phyloP scores from a whole-genome alignment of 768 basidiomycete species.

The Rhodotorula graminis region DNA sequence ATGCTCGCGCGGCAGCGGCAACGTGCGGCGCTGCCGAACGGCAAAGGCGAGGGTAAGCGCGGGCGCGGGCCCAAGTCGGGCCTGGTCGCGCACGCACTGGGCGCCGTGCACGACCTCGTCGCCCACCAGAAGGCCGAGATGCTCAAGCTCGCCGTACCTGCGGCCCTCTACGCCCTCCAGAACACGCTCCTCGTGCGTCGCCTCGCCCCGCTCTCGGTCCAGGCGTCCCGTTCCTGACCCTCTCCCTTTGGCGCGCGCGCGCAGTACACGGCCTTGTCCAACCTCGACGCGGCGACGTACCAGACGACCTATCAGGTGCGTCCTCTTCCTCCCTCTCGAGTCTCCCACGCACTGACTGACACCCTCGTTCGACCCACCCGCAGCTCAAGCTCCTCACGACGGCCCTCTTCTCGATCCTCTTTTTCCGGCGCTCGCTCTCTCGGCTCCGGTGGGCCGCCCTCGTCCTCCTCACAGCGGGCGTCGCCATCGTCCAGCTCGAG shows the following conservation, averaged over 20 bases:
- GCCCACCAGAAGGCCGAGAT: slow-evolving; percentile 11
- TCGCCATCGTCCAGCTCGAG: slow-evolving; percentile 57
- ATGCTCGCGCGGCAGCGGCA: slow-evolving; percentile 53
- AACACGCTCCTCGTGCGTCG: slow-evolving; percentile 48
- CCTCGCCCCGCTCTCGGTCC: background rate
- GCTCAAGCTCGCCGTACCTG: slow-evolving; percentile 82
- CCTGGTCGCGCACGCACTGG: background rate
- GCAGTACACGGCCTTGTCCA: slow-evolving; percentile 85
- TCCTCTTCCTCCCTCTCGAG: background rate
- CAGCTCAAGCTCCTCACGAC: slow-evolving; percentile 59
- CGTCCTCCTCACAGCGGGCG: slow-evolving; percentile 73
- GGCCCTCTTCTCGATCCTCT: slow-evolving; percentile 39
- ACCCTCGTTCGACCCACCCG: background rate
- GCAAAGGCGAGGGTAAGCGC: background rate
- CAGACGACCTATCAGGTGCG: slow-evolving; percentile 79
- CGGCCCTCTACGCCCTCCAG: slow-evolving; percentile 66
- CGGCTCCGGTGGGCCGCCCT: slow-evolving; percentile 78
- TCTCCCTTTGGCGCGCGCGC: background rate
- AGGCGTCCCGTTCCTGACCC: no score
- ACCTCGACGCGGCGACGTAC: slow-evolving; percentile 92
- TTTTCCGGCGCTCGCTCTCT: slow-evolving; percentile 49
- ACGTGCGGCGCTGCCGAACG: no score
- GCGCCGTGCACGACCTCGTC: slow-evolving; percentile 1
- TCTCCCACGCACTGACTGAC: background rate
- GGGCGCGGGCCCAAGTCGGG: background rate